Evolutionary conservation across 2,329 filamentous ascomycete genomes (phyloP), one percentile per base, ranked within the genome.

Genomic region (Pyricularia grisea): DNA sequence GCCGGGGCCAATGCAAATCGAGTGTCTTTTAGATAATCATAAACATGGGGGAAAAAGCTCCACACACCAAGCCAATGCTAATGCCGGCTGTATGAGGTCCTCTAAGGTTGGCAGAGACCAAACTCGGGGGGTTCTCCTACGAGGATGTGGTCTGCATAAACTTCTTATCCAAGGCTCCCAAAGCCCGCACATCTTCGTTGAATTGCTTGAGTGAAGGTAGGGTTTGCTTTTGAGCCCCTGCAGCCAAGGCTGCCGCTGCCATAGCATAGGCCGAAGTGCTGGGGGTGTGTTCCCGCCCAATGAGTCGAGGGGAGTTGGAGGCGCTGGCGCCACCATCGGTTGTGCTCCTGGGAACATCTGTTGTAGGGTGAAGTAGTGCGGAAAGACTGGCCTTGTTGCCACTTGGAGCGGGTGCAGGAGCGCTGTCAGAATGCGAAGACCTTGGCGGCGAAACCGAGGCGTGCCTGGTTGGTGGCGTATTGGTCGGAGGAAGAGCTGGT

Each of bases 391-490:
- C 79, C 77, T 79, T 84, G 74, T 81, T 78, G 36, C 74, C 70
- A 58, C 64, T 72, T 14, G 33, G 33, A 10, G 72, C 68, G 20
- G 73, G 68, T 33, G 65, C n/a, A 6, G 55, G 2, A 67, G 74
- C 70, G n/a, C 17, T 67, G 10, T 81, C 78, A 3, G 78, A 75
- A 69, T 81, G 78, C 5, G 78, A 78, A 69, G 77, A 79, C 65
- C 81, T 79, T 0, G 83, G 81, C 4, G 84, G 84, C 58, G 82
- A 85, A 12, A 79, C 78, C n/a, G 84, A 85, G 67, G 81, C 74
- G 3, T 80, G 76, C n/a, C 84, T 75, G 28, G 77, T 80, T 0
- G 83, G 82, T 55, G 82, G 83, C 20, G 80, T 82, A 69, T 73
- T 76, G 65, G 72, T 78, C 70, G 72, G 73, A 78, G 72, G 71